Base-by-base conservation (phyloP, 148 eudicot genomes). In the Hydrangea macrophylla region DNA sequence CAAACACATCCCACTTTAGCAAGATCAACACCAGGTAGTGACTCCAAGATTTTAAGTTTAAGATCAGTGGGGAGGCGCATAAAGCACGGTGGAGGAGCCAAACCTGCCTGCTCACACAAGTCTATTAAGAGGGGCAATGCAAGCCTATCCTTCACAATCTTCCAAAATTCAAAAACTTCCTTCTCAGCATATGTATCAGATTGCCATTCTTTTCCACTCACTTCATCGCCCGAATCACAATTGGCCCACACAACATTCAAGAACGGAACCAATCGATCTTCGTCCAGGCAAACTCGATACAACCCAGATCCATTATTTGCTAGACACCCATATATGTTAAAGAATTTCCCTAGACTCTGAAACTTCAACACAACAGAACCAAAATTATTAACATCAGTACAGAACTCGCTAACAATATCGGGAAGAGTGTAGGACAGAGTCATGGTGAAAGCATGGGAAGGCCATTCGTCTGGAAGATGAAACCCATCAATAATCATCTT, bases 121-220 rank as follows among this genome's bases (percentile, higher is more conserved):
- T 91, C 96, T 13, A 89, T 89, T 28, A 91, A 64, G 23, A 94
- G 81, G 6, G 99, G 99, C 58, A 91, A 75, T 2, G 93, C 81
- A 44, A 94, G 82, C 26, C 80, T 84, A 61, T 90, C 99, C 70
- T 94, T 94, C 20, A 94, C 82, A 51, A 44, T 77, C 74, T 80
- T 85, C 97, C 97, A 91, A 71, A 94, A 91, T 35, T 82, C 87
- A 39, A 90, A 94, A 61, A 91, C 84, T 51, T 91, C 92, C 27
- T 35, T 80, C 63, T 81, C 86, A 2, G 85, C 84, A 58, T 54
- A 69, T 12, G 68, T 9, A 60, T 67, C 58, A 26, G 44, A 45
- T 25, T 63, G 54, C 5, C 56, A 76, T 39, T 31, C 67, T 2
- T 70, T 60, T 18, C 20, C 73, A 28, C 28, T 63, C 13, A 25